These are phyloP conservation scores for Podila minutissima DNA, from an alignment of 192 early-diverging fungal species.

Conservation along the genomic window DNA sequence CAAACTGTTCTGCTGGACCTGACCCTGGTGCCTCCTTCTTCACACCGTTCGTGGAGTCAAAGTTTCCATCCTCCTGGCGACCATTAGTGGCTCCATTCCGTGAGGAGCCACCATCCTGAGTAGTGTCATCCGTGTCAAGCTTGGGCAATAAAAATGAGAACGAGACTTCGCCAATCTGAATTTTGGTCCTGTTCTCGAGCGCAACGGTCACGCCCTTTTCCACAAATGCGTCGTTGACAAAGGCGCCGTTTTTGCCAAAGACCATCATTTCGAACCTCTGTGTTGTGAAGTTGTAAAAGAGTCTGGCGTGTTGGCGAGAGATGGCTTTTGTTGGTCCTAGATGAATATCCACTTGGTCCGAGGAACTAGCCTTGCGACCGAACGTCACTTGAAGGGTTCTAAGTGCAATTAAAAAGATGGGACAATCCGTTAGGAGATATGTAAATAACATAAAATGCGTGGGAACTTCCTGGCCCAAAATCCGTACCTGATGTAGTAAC, in stretches of 20 bases:
- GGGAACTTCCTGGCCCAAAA: too few relatives aligned
- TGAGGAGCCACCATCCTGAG: slow-evolving; percentile 14
- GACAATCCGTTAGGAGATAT: too few relatives aligned
- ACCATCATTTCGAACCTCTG: slow-evolving; percentile 88
- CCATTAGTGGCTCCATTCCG: slow-evolving; percentile 1
- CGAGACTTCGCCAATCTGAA: slow-evolving; percentile 87
- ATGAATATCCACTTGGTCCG: slow-evolving; percentile 85
- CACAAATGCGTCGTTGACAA: slow-evolving; percentile 86
- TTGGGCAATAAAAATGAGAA: slow-evolving; percentile 84
- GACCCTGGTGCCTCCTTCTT: slow-evolving; percentile 25
- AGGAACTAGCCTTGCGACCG: slow-evolving; percentile 72
- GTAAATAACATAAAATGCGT: too few relatives aligned
- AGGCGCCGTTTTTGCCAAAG: slow-evolving; percentile 89
- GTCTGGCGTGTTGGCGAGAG: slow-evolving; percentile 85
- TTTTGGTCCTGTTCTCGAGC: slow-evolving; percentile 75
- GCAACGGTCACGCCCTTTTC: slow-evolving; percentile 70
- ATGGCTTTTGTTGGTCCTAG: slow-evolving; percentile 87
- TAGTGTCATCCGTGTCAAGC: slow-evolving; percentile 53
- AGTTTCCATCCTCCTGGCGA: not conserved
- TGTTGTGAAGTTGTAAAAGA: slow-evolving; percentile 85
- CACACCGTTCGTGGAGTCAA: slow-evolving; percentile 2
- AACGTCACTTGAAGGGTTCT: slow-evolving; percentile 80
- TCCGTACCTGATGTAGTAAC: slow-evolving; percentile 76
- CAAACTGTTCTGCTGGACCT: slow-evolving; percentile 23
- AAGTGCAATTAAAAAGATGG: not conserved